phyloP scores from a whole-genome alignment of 345 rosid genomes.

The Psidium guajava region DNA sequence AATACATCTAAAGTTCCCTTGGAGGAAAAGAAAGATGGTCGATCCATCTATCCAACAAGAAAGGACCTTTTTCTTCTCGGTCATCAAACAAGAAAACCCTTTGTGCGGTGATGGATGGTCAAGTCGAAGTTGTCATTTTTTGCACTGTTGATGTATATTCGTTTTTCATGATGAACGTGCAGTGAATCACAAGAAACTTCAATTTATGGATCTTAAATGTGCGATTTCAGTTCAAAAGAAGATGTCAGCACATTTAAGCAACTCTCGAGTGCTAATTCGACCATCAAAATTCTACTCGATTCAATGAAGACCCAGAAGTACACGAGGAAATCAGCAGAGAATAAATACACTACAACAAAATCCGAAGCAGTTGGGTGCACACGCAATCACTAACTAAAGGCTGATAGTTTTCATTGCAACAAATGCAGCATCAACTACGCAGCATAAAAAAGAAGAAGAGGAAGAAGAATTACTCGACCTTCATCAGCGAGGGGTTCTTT shows the following conservation, averaged over 20 bases:
- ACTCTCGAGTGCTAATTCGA: not conserved
- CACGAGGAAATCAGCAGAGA: not conserved
- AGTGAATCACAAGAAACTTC: not conserved
- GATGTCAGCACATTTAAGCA: not conserved
- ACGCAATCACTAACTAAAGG: not conserved
- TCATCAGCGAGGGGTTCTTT: constrained; percentile 13
- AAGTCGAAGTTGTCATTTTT: not conserved
- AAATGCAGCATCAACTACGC: not conserved
- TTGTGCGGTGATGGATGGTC: not conserved
- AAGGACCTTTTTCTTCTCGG: not conserved
- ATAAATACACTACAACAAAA: not conserved
- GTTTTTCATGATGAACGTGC: not conserved
- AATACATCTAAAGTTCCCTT: not conserved
- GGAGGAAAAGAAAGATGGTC: not conserved
- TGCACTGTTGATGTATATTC: not conserved
- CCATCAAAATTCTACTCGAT: not conserved
- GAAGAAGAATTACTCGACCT: constrained; percentile 5
- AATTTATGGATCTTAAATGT: not conserved
- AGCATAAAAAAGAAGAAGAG: not conserved
- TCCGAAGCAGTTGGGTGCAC: not conserved
- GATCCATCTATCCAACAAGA: not conserved
- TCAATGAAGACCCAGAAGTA: not conserved
- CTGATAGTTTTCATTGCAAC: not conserved
- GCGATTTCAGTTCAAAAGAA: not conserved
- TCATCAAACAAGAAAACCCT: not conserved